A percentile compares a stretch with the other conserved stretches of the same genome.
phyloP scores from a whole-genome alignment of 495 filamentous ascomycete genomes.

The Penicillium antarcticum region DNA sequence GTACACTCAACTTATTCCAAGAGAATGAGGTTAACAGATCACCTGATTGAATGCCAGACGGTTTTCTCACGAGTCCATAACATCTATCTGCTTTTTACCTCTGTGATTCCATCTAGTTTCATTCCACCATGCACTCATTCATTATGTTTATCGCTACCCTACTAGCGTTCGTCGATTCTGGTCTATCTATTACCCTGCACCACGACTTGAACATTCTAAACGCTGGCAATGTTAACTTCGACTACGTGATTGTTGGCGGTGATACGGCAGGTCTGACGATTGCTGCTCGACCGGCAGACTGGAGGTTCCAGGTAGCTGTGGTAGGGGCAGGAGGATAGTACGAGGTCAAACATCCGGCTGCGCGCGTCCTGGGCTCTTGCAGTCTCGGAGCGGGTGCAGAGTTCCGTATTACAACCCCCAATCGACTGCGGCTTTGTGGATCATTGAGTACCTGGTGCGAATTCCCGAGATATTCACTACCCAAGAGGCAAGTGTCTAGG shows the following conservation, averaged over 20 bases:
- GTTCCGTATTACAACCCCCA: constrained; percentile 20
- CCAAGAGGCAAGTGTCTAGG: constrained; percentile 36
- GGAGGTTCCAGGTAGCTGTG: constrained; percentile 37
- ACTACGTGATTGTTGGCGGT: constrained; percentile 53
- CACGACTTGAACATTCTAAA: background rate
- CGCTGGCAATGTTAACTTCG: constrained; percentile 28
- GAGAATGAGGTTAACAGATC: too few relatives aligned
- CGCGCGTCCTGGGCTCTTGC: constrained; percentile 42
- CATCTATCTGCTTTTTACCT: too few relatives aligned
- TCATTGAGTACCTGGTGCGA: constrained; percentile 25
- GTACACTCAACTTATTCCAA: too few relatives aligned
- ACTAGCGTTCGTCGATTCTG: too few relatives aligned
- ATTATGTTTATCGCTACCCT: too few relatives aligned
- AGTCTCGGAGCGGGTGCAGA: constrained; percentile 32
- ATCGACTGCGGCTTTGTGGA: constrained; percentile 52
- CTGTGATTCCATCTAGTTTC: too few relatives aligned
- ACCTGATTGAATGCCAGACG: too few relatives aligned
- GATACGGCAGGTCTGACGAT: constrained; percentile 49
- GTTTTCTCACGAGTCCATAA: too few relatives aligned
- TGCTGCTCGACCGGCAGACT: constrained; percentile 41
- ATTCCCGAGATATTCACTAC: constrained; percentile 37
- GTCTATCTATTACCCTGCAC: too few relatives aligned
- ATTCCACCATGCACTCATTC: too few relatives aligned
- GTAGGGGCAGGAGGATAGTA: constrained; percentile 61
- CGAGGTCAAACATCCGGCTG: constrained; percentile 40